Evolutionary conservation across 1,139 yeast species (phyloP).

Genomic region (Petasospora rhodanensis): DNA sequence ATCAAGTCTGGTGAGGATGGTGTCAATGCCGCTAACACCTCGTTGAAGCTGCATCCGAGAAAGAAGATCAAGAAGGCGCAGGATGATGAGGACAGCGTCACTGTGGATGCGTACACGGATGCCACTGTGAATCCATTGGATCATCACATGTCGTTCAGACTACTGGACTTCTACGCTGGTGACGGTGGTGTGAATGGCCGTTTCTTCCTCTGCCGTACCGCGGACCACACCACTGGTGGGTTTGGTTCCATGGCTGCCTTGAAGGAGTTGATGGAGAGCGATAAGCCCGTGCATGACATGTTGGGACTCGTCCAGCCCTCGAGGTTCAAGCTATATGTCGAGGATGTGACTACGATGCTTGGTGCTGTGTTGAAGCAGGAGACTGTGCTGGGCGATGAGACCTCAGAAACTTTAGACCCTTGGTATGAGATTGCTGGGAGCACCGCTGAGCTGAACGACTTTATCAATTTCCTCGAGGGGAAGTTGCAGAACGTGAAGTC

Average conservation of each 20-base stretch:
- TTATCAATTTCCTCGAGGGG: conserved; percentile 29
- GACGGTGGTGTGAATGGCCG: conserved; percentile 47
- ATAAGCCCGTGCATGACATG: conserved; percentile 17
- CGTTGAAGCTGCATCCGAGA: conserved; percentile 12
- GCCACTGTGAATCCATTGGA: conserved; percentile 40
- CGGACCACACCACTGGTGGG: conserved; percentile 39
- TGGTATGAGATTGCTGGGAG: conserved; percentile 46
- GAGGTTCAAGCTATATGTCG: conserved; percentile 45
- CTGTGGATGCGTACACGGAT: conserved; percentile 30
- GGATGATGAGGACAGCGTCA: conserved; percentile 5
- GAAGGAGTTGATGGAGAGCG: conserved; percentile 15
- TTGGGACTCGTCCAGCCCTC: conserved; percentile 30
- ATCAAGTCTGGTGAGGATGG: conserved; percentile 21
- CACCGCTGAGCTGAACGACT: conserved; percentile 31
- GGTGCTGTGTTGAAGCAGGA: conserved; percentile 17
- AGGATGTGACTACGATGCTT: conserved; percentile 41
- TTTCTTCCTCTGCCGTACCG: conserved; percentile 42
- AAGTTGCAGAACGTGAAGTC: conserved; percentile 24
- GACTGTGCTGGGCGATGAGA: conserved; percentile 4
- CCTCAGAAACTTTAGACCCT: conserved; percentile 16
- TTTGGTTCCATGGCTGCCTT: conserved; percentile 21
- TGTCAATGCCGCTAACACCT: conserved; percentile 14
- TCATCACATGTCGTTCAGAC: conserved; percentile 37
- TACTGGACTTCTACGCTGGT: conserved; percentile 42
- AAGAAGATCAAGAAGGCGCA: conserved; percentile 14